A percentile compares a stretch with the other conserved stretches of the same genome.
Evolutionary conservation across 495 filamentous ascomycete genomes (phyloP).

Genomic region (Glonium stellatum): DNA sequence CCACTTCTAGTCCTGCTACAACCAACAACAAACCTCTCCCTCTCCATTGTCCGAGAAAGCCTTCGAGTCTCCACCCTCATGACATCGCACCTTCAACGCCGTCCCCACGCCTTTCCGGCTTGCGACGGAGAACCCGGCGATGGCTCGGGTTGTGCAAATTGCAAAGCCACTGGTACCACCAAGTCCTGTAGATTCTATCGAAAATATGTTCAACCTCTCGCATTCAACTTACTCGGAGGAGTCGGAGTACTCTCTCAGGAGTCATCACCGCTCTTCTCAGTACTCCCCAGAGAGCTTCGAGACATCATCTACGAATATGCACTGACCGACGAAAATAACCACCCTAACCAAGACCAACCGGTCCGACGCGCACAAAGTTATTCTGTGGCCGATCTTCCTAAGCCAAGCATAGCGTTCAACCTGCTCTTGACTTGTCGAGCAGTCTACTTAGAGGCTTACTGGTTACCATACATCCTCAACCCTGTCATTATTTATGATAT

Average conservation of each 20-base stretch:
- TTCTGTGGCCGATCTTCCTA: background rate
- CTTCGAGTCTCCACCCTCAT: too few relatives aligned
- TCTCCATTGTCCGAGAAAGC: too few relatives aligned
- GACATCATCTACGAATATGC: slow-evolving; percentile 8
- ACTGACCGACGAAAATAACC: background rate
- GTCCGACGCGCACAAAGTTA: background rate
- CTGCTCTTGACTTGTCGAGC: slow-evolving; percentile 18
- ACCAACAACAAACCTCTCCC: too few relatives aligned
- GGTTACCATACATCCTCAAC: slow-evolving; percentile 18
- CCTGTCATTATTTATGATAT: slow-evolving; percentile 13
- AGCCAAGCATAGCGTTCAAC: slow-evolving; percentile 11
- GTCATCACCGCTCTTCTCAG: slow-evolving; percentile 3
- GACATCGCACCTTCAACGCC: too few relatives aligned
- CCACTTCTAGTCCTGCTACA: too few relatives aligned
- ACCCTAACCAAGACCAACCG: background rate
- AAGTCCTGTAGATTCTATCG: background rate
- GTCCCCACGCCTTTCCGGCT: too few relatives aligned
- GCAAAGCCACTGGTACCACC: background rate
- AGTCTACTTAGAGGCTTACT: slow-evolving; percentile 19
- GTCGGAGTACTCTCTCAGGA: background rate
- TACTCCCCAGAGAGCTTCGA: slow-evolving; percentile 2
- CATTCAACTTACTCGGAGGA: background rate
- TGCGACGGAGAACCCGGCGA: background rate
- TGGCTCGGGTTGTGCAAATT: background rate
- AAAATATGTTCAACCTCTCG: background rate